Evolutionary conservation across 257 asterid species (phyloP).

Genomic region (Thymus mandschuricus): DNA sequence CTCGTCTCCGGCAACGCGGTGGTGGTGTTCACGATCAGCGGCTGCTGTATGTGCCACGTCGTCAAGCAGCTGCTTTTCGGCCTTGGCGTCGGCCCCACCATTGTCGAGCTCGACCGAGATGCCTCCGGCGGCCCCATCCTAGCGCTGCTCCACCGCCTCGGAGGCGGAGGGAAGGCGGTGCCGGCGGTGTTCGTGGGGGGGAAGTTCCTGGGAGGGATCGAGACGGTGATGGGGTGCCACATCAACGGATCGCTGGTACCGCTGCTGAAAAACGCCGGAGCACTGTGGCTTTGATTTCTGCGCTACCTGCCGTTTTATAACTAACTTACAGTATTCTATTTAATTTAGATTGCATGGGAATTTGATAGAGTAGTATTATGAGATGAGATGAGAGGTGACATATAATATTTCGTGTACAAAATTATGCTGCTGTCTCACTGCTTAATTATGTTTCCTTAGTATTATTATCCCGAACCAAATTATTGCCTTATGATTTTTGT

Average conservation of each 20-base stretch:
- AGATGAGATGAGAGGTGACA: background rate
- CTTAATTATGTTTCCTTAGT: background rate
- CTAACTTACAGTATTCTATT: background rate
- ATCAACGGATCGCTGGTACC: constrained; percentile 84
- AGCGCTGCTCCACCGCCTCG: constrained; percentile 54
- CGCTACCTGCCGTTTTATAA: background rate
- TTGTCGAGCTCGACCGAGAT: constrained; percentile 80
- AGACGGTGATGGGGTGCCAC: constrained; percentile 80
- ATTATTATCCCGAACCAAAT: background rate
- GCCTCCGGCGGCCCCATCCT: constrained; percentile 57
- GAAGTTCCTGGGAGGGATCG: constrained; percentile 77
- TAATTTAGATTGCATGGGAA: background rate
- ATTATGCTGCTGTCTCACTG: background rate
- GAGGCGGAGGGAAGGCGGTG: constrained; percentile 44
- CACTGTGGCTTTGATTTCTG: constrained; percentile 71
- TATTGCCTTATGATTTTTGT: background rate
- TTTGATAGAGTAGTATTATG: too few relatives aligned
- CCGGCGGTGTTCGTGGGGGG: constrained; percentile 91
- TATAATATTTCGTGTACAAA: constrained; percentile 18
- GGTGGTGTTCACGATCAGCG: constrained; percentile 80
- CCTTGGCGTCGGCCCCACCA: constrained; percentile 80
- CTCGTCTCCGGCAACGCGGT: constrained; percentile 74
- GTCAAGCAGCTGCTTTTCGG: constrained; percentile 83
- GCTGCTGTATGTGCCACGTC: constrained; percentile 95
- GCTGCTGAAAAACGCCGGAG: constrained; percentile 83